Conservation (phyloP, 2,329 filamentous ascomycete species). For the Colletotrichum gloeosporioides region DNA sequence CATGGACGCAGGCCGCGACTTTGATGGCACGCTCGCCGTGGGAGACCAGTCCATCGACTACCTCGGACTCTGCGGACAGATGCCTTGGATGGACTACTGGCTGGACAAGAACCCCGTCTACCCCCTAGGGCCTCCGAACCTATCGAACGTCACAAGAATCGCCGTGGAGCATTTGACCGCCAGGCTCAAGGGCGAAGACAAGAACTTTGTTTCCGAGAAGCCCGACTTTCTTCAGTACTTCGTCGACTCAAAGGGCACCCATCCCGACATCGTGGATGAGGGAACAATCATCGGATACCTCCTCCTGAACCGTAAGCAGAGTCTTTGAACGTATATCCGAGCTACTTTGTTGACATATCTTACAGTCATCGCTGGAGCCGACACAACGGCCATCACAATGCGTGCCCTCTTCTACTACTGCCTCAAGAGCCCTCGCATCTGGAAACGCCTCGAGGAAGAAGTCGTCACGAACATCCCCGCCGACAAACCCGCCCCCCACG, state of each 20-base stretch:
- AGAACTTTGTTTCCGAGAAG: slow-evolving; percentile 7
- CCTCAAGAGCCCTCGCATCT: slow-evolving; percentile 33
- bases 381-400: slow-evolving; percentile 40
- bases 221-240: slow-evolving; percentile 38
- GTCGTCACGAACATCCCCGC: slow-evolving; percentile 25
- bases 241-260: slow-evolving; percentile 35
- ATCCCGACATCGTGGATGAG: slow-evolving; percentile 41
- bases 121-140: slow-evolving; percentile 27
- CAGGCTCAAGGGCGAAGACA: slow-evolving; percentile 15
- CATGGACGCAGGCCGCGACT: slow-evolving; percentile 40
- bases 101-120: slow-evolving; percentile 34
- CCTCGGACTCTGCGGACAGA: slow-evolving; percentile 32
- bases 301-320: slow-evolving; percentile 29
- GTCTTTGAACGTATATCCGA: not conserved
- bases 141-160: slow-evolving; percentile 25
- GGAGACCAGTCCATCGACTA: slow-evolving; percentile 36
- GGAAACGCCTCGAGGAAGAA: slow-evolving; percentile 38
- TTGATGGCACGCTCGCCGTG: slow-evolving; percentile 37
- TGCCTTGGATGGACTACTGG: slow-evolving; percentile 29
- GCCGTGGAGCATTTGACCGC: slow-evolving; percentile 23
- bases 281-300: slow-evolving; percentile 33
- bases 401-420: slow-evolving; percentile 40
- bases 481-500: slow-evolving; percentile 22
- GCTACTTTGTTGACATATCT: not conserved
- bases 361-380: slow-evolving; percentile 37